Percentiles rank a stretch among this genome's conserved stretches.
Evolutionary conservation across 805 yeast genomes (phyloP).

Genomic region (Jamesozyma piceae): DNA sequence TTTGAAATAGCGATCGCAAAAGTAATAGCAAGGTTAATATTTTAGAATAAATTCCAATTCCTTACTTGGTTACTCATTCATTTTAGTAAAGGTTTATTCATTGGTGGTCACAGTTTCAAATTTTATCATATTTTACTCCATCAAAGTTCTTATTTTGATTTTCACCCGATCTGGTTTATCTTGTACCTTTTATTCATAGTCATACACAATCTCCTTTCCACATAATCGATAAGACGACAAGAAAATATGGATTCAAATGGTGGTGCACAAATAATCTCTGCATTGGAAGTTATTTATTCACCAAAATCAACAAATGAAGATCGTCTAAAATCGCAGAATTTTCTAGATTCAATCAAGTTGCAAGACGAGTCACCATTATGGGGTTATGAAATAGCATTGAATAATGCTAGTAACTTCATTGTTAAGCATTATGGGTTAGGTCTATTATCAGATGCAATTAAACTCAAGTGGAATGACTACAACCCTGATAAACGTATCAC

Average conservation of each 20-base stretch:
- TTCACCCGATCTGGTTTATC: too few species aligned
- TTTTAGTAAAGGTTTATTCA: too few species aligned
- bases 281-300: conserved; percentile 66
- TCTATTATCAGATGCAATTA: conserved; percentile 63
- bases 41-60: too few species aligned
- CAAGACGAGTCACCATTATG: conserved; percentile 81
- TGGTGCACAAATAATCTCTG: conserved; percentile 63
- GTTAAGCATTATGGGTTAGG: conserved; percentile 89
- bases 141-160: too few species aligned
- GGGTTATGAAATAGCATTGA: conserved; percentile 79
- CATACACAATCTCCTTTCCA: too few species aligned
- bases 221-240: too few species aligned
- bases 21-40: too few species aligned
- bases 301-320: conserved; percentile 52
- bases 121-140: too few species aligned
- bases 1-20: too few species aligned
- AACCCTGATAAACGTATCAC: conserved; percentile 52
- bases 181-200: too few species aligned
- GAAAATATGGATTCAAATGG: conserved; percentile 59
- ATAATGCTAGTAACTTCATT: conserved; percentile 49
- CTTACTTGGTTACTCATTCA: too few species aligned
- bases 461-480: conserved; percentile 43
- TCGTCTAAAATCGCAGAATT: conserved; percentile 49
- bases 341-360: conserved; percentile 65
- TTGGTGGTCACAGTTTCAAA: too few species aligned